These are phyloP conservation scores for Neohortaea acidophila DNA, from an alignment of 495 filamentous ascomycete species.

Conservation along the genomic window DNA sequence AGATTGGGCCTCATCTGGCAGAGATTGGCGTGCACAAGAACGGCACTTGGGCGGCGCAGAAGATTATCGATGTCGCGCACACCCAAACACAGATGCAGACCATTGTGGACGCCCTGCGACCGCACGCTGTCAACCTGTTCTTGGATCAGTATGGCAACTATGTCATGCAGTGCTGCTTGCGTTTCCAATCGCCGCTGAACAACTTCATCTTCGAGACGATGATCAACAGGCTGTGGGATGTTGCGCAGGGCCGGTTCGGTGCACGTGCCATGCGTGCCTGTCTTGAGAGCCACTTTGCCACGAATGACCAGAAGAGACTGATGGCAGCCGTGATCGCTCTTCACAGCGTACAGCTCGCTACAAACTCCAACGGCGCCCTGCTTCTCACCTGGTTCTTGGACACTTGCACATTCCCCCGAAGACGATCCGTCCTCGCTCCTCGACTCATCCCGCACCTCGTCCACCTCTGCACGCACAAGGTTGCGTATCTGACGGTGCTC, in stretches of 20 bases:
- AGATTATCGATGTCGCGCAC: constrained; percentile 93
- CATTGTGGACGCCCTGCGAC: constrained; percentile 67
- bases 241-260: constrained; percentile 85
- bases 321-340: constrained; percentile 87
- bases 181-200: constrained; percentile 77
- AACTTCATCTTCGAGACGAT: constrained; percentile 97
- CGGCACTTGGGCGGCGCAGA: constrained; percentile 96
- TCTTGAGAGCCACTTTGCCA: constrained; percentile 87
- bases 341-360: constrained; percentile 91
- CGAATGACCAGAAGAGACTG: constrained; percentile 89
- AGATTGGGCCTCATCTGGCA: constrained; percentile 81
- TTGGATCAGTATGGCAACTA: constrained; percentile 98
- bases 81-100: constrained; percentile 67
- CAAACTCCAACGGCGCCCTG: constrained; percentile 88
- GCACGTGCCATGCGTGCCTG: constrained; percentile 93
- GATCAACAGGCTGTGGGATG: constrained; percentile 88
- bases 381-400: constrained; percentile 96
- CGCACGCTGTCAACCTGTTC: constrained; percentile 80
- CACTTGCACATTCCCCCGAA: constrained; percentile 87
- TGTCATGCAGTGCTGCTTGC: constrained; percentile 86
- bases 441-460: constrained; percentile 91
- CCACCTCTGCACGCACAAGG: constrained; percentile 95
- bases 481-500: constrained; percentile 89
- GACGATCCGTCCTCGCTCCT: constrained; percentile 82
- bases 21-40: constrained; percentile 99